Evolutionary conservation across 169 alveolate genomes (phyloP), one percentile per base, ranked within the genome.

Genomic region (Cryptosporidium viatorum): DNA sequence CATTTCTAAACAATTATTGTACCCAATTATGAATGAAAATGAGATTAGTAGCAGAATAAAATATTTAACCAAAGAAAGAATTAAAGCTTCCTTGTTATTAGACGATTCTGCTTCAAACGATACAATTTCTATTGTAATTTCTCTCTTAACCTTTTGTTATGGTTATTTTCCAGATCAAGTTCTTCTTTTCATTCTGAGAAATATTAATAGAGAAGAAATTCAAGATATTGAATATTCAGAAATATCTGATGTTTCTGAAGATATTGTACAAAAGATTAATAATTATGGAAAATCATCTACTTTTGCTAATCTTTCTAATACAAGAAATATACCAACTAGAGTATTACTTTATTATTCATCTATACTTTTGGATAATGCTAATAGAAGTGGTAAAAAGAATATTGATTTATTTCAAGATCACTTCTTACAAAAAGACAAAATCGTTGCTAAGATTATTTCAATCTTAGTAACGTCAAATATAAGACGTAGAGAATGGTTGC

Each of bases 401-500:
- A 14, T 8, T 31, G 58, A 52, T 8, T 18, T 33, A 37, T 31
- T 21, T 73, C 37, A 16, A 31, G 55, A 31, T 52, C 7, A 33
- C 26, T 21, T 8, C 23, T 37, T 8, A 6, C 21, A 41, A 39
- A 45, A 43, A 43, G n/a, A 73, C 4, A 48, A n/a, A 58, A 73
- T 73, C 5, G 23, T 73, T 29, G 0, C 29, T 8, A 31, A 29
- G 51, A 33, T 73, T 18, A 18, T 73, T 35, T 55, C 48, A 14
- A 55, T 16, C 16, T 59, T 73, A 26, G 6, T 73, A 33, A 31
- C 0, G 21, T 48, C 71, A 37, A 73, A 52, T 26, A 58, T 73
- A 31, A 73, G 86, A 31, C 59, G 58, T 31, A 73, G 71, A 39
- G 86, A 73, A 58, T 73, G 86, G 86, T 14, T 73, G 4, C n/a